Evolutionary conservation across 805 yeast genomes (phyloP).

Genomic region (Candida multigemmis): DNA sequence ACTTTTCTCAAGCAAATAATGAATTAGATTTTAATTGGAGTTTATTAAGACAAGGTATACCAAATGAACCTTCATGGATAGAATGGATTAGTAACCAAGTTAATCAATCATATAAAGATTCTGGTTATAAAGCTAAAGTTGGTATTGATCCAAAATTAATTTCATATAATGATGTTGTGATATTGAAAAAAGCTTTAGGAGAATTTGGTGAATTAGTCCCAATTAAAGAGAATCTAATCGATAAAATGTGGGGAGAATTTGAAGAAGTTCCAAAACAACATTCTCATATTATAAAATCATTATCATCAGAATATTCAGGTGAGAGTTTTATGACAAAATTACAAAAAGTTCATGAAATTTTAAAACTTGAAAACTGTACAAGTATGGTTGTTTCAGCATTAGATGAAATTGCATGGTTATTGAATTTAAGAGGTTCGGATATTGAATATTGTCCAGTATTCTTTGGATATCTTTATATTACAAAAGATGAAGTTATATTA

Average conservation of each 20-base stretch:
- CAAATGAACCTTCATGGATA: conserved; percentile 47
- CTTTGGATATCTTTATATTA: conserved; percentile 31
- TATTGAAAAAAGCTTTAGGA: conserved; percentile 10
- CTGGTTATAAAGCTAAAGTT: conserved; percentile 26
- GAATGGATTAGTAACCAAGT: conserved; percentile 49
- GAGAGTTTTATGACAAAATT: conserved; percentile 53
- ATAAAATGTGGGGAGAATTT: conserved; percentile 59
- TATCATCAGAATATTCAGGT: conserved; percentile 56
- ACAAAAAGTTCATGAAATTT: conserved; percentile 24
- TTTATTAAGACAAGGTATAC: conserved; percentile 43
- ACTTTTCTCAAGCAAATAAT: conserved; percentile 48
- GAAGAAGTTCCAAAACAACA: conserved; percentile 53
- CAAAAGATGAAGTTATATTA: conserved; percentile 21
- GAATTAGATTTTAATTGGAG: conserved; percentile 56
- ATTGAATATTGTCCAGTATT: conserved; percentile 49
- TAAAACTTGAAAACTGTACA: conserved; percentile 15
- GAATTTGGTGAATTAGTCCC: conserved; percentile 35
- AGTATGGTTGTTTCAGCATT: conserved; percentile 37
- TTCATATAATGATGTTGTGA: conserved; percentile 23
- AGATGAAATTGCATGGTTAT: conserved; percentile 46
- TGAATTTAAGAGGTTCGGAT: conserved; percentile 46
- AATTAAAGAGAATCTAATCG: conserved; percentile 59
- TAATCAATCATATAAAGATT: conserved; percentile 37
- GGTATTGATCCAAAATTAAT: conserved; percentile 45
- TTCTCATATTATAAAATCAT: conserved; percentile 38